A percentile compares a stretch with the other conserved stretches of the same genome.
phyloP scores from a whole-genome alignment of 1,139 yeast species.

The Kluyveromyces sp. region DNA sequence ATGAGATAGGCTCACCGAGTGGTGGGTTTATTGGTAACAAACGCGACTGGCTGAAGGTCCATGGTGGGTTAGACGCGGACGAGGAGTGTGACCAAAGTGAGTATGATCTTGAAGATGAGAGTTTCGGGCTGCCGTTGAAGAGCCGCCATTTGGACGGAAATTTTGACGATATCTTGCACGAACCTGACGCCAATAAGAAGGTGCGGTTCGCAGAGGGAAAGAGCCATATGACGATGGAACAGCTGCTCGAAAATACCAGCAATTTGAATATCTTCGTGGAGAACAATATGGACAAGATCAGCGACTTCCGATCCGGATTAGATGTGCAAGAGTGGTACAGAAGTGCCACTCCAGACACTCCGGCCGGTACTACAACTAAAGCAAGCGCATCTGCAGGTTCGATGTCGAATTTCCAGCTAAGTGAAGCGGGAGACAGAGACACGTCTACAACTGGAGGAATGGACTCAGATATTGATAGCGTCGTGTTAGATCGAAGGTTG shows the following conservation, averaged over 20 bases:
- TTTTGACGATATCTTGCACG: constrained; percentile 4
- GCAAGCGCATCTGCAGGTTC: constrained; percentile 26
- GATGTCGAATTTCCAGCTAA: constrained; percentile 28
- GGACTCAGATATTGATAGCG: constrained; percentile 5
- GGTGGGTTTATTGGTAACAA: constrained; percentile 6
- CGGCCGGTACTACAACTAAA: constrained; percentile 15
- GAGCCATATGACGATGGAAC: constrained; percentile 22
- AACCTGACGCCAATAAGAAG: constrained; percentile 12
- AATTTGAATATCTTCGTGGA: constrained; percentile 26
- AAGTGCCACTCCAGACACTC: constrained; percentile 10
- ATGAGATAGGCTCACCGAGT: not conserved
- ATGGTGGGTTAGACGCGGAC: constrained; percentile 5
- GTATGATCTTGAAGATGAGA: constrained; percentile 13
- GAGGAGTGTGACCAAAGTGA: constrained; percentile 7
- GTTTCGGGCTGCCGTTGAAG: constrained; percentile 26
- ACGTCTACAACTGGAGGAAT: not conserved
- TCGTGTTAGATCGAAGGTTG: constrained; percentile 4
- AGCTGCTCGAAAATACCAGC: constrained; percentile 26
- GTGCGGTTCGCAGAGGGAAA: constrained; percentile 21
- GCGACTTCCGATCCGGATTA: constrained; percentile 18
- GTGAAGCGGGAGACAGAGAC: constrained; percentile 23
- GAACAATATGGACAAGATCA: constrained; percentile 23
- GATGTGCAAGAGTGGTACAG: constrained; percentile 10
- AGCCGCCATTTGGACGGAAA: constrained; percentile 13
- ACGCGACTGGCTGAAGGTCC: constrained; percentile 10